Evolutionary conservation across 306 rosid genomes (phyloP), one percentile per base, ranked within the genome.

Genomic region (Dalbergia cochinchinensis): DNA sequence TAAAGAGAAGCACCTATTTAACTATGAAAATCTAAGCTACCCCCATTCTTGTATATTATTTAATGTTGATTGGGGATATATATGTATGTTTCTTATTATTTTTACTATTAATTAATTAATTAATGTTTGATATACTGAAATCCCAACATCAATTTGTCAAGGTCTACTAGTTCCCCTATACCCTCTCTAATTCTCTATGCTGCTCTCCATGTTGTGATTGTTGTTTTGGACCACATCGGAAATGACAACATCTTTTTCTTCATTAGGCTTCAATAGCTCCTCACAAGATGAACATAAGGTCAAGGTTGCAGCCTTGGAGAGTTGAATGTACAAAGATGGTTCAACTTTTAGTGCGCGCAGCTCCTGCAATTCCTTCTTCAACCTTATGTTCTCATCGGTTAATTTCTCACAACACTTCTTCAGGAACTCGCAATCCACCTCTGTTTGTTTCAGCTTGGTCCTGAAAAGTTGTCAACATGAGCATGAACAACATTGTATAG

Each of bases 401-500:
- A 94, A 73, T 79, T 80, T 91, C 19, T 86, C 93, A 41, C 86
- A 84, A 39, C 84, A 88, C 86, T 89, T 92, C 92, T 85, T 89
- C 86, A 89, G 62, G 20, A 83, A 71, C 65, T 90, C 88, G 15
- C 89, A 80, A 33, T 94, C 91, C 19, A 86, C 82, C 83, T 89
- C 94, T 9, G 91, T 91, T 83, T 94, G 93, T 74, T 94, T 92
- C 89, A 92, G 69, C 87, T 94, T 94, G 35, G 94, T 92, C 88
- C 98, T 92, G 83, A 60, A 73, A 42, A 79, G 61, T 53, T 0
- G 31, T 26, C 31, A 26, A 26, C 31, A 26, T 26, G 31, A 18
- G 53, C 11, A 42, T 5, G 19, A 5, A n/a, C 11, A 15, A 4
- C 10, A 5, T 54, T 54, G 2, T 65, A 13, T 69, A 50, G 53